These are phyloP conservation scores for Coniella lustricola DNA, from an alignment of 2,329 filamentous ascomycete genomes.

Conservation along the genomic window DNA sequence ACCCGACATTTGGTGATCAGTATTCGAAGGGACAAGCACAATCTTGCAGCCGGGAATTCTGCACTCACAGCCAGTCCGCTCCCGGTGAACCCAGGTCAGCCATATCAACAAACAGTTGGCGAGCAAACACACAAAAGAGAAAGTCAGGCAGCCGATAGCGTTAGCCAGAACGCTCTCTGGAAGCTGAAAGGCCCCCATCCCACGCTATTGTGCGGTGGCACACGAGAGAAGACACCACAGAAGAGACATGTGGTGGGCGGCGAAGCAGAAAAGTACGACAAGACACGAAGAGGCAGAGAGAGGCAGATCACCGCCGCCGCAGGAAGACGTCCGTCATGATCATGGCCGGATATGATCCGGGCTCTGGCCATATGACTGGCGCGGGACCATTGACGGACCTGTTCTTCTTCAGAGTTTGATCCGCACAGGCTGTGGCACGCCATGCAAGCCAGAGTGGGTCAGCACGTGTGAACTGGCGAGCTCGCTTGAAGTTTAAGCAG, in stretches of 20 bases:
- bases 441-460: too few species aligned
- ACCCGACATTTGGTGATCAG: not conserved
- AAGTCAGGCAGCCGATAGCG: slow-evolving; percentile 10
- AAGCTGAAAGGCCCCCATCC: slow-evolving; percentile 17
- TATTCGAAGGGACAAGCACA: not conserved
- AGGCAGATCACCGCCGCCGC: too few species aligned
- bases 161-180: slow-evolving; percentile 13
- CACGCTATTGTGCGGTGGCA: slow-evolving; percentile 6
- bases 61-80: slow-evolving; percentile 10
- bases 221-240: not conserved
- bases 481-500: too few species aligned
- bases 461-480: too few species aligned
- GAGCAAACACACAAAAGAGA: slow-evolving; percentile 9
- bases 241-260: not conserved
- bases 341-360: too few species aligned
- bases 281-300: not conserved
- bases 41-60: not conserved
- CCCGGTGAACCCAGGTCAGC: slow-evolving; percentile 12
- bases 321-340: too few species aligned
- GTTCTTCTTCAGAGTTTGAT: too few species aligned
- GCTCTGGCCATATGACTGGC: too few species aligned
- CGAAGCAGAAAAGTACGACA: not conserved
- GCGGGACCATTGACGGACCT: too few species aligned
- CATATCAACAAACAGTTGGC: slow-evolving; percentile 9
- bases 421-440: too few species aligned